Conservation (phyloP, 108 stramenopile genomes). For the Chaetoceros muelleri region DNA sequence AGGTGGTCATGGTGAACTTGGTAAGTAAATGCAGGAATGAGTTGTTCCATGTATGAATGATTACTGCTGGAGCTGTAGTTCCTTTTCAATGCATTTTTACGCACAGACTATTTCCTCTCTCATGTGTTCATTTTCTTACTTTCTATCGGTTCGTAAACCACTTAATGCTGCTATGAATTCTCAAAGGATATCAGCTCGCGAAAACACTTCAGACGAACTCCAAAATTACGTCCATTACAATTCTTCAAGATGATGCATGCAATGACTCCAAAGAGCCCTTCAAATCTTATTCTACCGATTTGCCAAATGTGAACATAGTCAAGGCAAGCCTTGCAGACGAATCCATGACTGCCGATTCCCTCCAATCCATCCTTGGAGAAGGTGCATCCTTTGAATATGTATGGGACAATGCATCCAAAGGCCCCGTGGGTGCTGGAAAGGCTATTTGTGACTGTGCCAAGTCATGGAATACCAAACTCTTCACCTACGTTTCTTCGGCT, state of each 20-base stretch:
- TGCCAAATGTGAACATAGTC: conserved; percentile 63
- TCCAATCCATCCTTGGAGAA: conserved; percentile 36
- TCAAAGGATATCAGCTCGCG: conserved; percentile 55
- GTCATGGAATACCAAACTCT: conserved; percentile 57
- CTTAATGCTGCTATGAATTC: background rate
- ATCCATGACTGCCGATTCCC: conserved; percentile 40
- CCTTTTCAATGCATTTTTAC: background rate
- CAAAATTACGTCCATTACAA: conserved; percentile 72
- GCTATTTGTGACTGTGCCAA: conserved; percentile 57
- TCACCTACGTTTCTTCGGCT: conserved; percentile 63
- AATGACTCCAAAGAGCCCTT: conserved; percentile 64
- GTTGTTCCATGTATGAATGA: conserved; percentile 3
- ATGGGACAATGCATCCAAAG: conserved; percentile 79
- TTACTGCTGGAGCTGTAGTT: background rate
- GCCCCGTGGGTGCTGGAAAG: conserved; percentile 51
- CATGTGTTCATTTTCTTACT: background rate
- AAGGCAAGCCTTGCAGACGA: conserved; percentile 60
- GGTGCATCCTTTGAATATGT: conserved; percentile 57
- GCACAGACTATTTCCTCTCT: background rate
- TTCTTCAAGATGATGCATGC: conserved; percentile 75
- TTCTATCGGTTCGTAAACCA: background rate
- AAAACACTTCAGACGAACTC: conserved; percentile 39
- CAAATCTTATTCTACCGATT: conserved; percentile 51
- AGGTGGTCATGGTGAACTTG: conserved; percentile 78
- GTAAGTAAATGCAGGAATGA: conserved; percentile 12